Evolutionary conservation across 2,329 filamentous ascomycete genomes (phyloP), one percentile per base, ranked within the genome.

Genomic region (Fonsecaea monophora): DNA sequence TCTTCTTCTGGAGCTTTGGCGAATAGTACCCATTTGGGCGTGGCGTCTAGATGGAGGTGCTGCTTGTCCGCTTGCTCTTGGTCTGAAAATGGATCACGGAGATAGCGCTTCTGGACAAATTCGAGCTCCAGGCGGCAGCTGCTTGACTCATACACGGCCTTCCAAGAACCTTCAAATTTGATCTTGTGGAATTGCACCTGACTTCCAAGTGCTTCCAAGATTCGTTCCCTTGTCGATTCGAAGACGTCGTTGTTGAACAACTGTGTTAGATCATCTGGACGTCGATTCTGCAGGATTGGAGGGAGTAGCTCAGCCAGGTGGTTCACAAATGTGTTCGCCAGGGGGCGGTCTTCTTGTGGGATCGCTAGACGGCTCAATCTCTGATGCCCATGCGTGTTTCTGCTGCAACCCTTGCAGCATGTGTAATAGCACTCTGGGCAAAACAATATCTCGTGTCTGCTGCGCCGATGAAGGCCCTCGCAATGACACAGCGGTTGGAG

Each of bases 401-500:
- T 53, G 30, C 61, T 66, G 45, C 72, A 71, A n/a, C 53, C 42
- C 18, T 59, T 42, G 66, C 68, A 70, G 59, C 55, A 57, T 25
- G 68, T 71, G 58, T 70, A 65, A 50, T 68, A 68, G 53, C 71
- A 68, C 32, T 60, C 34, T n/a, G 53, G 53, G 54, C 67, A 68
- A 63, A 65, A 59, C 9, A 53, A 56, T 13, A 65, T 18, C 18
- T 48, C 53, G 9, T 75, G 76, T 5, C 74, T 71, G 3, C 78
- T 77, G 1, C 82, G 75, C 0, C 75, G 71, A 2, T 75, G 76
- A 40, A 80, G 78, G 1, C 83, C 82, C 75, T 90, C 88, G 65
- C 88, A 90, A 50, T 77, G 75, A 69, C 88, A 90, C n/a, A 83
- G 77, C 10, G 81, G 80, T 9, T 78, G 75, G 25, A 69, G 61